phyloP scores from a whole-genome alignment of 331 rosid species.

The Arachis monticola region DNA sequence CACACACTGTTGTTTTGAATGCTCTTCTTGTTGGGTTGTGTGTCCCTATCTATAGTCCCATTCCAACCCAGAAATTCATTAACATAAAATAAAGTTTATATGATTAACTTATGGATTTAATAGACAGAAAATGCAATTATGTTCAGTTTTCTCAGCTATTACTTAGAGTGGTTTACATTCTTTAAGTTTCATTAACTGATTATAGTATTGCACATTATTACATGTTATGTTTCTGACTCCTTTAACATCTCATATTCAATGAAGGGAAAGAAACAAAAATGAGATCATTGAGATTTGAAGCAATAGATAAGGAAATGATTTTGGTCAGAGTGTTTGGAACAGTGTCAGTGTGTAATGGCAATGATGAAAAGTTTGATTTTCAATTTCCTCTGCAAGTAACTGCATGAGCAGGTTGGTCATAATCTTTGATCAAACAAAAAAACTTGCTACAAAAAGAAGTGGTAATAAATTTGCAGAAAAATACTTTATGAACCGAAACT shows the following conservation, averaged over 20 bases:
- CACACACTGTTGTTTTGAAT: not conserved
- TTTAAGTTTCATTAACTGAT: no score
- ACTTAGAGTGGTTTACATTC: no score
- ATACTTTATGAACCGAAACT: not conserved
- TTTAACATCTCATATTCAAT: no score
- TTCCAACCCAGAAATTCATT: conserved; percentile 39
- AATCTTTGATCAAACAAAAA: not conserved
- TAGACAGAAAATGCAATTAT: no score
- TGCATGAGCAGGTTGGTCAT: conserved; percentile 32
- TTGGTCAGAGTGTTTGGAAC: conserved; percentile 2
- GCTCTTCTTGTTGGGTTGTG: not conserved
- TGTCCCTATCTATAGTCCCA: not conserved
- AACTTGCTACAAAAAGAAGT: not conserved
- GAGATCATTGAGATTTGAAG: not conserved
- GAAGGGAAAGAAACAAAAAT: not conserved
- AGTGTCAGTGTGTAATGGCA: conserved; percentile 24
- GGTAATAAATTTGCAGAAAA: not conserved
- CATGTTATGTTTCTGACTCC: no score
- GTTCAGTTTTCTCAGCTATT: no score
- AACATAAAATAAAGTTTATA: not conserved
- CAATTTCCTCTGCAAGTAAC: conserved; percentile 39
- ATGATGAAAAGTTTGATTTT: conserved; percentile 20
- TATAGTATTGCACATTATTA: no score
- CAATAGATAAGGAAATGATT: conserved; percentile 42
- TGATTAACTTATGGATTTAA: no score